These are phyloP conservation scores for Pseudogymnoascus sp. DNA, from an alignment of 2,329 filamentous ascomycete genomes.

Conservation along the genomic window DNA sequence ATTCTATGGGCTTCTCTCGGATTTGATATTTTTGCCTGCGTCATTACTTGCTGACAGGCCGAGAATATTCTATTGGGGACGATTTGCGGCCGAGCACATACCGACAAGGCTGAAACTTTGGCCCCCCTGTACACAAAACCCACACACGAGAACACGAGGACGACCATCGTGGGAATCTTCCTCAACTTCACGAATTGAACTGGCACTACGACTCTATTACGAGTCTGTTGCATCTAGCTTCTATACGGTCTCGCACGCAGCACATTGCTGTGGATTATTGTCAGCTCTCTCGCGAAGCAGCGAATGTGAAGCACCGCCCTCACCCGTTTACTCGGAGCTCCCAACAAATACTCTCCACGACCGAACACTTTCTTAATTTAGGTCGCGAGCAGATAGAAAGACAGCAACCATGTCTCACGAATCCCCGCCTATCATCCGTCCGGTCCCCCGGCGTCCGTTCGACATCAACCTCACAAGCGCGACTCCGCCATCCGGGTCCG, in stretches of 20 bases:
- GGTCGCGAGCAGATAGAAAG: background rate
- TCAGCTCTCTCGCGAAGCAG: background rate
- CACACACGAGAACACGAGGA: background rate
- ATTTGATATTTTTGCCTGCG: background rate
- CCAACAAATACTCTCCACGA: background rate
- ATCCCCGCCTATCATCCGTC: slow-evolving; percentile 53
- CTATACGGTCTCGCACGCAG: background rate
- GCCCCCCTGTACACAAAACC: background rate
- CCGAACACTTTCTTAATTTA: background rate
- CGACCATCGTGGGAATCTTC: background rate
- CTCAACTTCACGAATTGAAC: background rate
- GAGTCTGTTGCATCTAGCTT: background rate
- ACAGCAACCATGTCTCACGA: slow-evolving; percentile 23
- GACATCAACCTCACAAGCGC: slow-evolving; percentile 44
- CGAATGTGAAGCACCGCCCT: background rate
- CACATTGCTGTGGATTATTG: background rate
- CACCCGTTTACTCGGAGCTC: background rate
- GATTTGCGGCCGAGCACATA: background rate
- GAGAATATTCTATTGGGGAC: slow-evolving; percentile 6
- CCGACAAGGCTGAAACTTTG: background rate
- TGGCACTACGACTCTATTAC: background rate
- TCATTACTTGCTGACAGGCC: background rate
- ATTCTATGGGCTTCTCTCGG: background rate
- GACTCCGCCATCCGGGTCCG: slow-evolving; percentile 36
- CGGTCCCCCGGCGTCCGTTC: slow-evolving; percentile 65